phyloP scores from a whole-genome alignment of 1,284 basidiomycete genomes.

The Malassezia restricta region DNA sequence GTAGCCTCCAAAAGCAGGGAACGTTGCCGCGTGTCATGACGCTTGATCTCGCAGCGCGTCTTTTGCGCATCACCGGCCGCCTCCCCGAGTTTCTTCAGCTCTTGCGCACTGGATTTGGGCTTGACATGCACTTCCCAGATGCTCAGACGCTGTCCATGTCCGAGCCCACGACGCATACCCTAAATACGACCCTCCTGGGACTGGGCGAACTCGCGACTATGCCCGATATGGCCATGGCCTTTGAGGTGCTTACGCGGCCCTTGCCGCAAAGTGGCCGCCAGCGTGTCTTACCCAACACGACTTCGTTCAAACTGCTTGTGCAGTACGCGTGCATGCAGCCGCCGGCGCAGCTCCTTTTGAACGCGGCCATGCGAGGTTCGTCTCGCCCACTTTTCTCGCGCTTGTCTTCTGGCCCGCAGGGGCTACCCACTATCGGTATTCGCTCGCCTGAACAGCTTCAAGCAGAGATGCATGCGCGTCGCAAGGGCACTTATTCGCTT shows the following conservation, averaged over 20 bases:
- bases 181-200: slow-evolving; percentile 41
- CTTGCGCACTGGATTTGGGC: slow-evolving; percentile 29
- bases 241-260: slow-evolving; percentile 33
- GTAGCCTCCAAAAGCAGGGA: slow-evolving; percentile 27
- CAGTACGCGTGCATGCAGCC: slow-evolving; percentile 27
- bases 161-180: slow-evolving; percentile 26
- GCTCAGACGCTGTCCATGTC: slow-evolving; percentile 1
- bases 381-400: slow-evolving; percentile 5
- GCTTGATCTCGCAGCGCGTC: slow-evolving; percentile 28
- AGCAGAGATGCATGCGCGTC: slow-evolving; percentile 21
- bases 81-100: slow-evolving; percentile 27
- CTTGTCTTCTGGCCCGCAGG: not conserved
- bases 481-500: slow-evolving; percentile 16
- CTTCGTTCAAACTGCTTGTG: slow-evolving; percentile 27
- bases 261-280: slow-evolving; percentile 8
- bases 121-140: slow-evolving; percentile 32
- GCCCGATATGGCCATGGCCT: slow-evolving; percentile 38
- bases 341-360: slow-evolving; percentile 24
- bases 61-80: slow-evolving; percentile 34
- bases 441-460: slow-evolving; percentile 18
- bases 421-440: slow-evolving; percentile 11
- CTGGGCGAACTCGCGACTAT: slow-evolving; percentile 39
- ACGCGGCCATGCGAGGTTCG: slow-evolving; percentile 14
- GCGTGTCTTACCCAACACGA: slow-evolving; percentile 25
- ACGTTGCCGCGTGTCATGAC: slow-evolving; percentile 23